A percentile compares a stretch with the other conserved stretches of the same genome.
Evolutionary conservation across 2,329 filamentous ascomycete species (phyloP).

Genomic region (Calonectria pauciramosa): DNA sequence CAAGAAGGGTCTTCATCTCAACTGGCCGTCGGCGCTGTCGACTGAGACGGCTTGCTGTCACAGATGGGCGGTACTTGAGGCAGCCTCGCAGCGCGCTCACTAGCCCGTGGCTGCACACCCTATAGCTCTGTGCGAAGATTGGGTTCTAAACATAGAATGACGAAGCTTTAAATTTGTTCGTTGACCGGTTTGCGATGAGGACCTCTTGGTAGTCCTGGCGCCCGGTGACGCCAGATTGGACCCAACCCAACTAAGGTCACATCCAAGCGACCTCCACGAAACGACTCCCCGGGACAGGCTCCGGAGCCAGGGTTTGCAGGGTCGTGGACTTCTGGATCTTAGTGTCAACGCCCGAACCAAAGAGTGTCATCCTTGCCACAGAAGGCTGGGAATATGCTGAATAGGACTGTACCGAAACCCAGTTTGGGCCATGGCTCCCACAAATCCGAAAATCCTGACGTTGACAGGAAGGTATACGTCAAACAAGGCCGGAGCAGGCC

Average conservation of each 20-base stretch:
- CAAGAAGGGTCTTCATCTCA: slow-evolving; percentile 46
- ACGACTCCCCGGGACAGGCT: slow-evolving; percentile 33
- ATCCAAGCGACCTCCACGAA: slow-evolving; percentile 30
- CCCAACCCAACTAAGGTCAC: slow-evolving; percentile 35
- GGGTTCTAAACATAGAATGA: slow-evolving; percentile 10
- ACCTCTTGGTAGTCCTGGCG: slow-evolving; percentile 13
- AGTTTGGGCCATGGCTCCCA: slow-evolving; percentile 24
- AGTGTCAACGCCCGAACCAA: slow-evolving; percentile 22
- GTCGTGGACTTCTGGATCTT: slow-evolving; percentile 32
- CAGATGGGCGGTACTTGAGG: slow-evolving; percentile 16
- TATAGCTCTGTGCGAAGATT: background rate
- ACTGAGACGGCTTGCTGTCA: slow-evolving; percentile 29
- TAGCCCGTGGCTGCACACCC: background rate
- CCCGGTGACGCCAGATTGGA: slow-evolving; percentile 26
- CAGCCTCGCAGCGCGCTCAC: slow-evolving; percentile 16
- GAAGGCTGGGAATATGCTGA: slow-evolving; percentile 22
- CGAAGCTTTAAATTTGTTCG: slow-evolving; percentile 6
- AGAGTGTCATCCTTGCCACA: slow-evolving; percentile 11
- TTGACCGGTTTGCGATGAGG: slow-evolving; percentile 6
- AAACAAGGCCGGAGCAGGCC: slow-evolving; percentile 18
- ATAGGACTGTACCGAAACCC: slow-evolving; percentile 27
- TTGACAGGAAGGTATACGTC: slow-evolving; percentile 17
- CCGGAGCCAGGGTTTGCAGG: slow-evolving; percentile 32
- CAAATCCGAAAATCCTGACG: slow-evolving; percentile 25
- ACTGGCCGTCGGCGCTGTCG: slow-evolving; percentile 19